These are phyloP conservation scores for Hsuehochloa calcarea DNA, from an alignment of 176 grass and related monocot species.

Conservation along the genomic window DNA sequence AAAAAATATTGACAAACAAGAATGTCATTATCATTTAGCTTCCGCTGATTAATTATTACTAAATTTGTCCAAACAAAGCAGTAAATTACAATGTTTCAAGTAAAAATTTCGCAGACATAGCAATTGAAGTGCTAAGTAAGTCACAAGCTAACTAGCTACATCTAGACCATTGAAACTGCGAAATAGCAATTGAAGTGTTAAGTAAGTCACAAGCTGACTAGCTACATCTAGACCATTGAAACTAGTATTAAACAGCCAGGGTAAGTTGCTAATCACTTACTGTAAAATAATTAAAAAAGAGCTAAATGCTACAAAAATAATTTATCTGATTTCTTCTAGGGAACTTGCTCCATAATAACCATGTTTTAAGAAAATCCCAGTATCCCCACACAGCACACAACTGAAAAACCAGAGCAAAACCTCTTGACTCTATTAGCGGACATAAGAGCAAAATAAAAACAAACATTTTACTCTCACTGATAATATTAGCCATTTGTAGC, in stretches of 20 bases:
- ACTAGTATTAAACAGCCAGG: not conserved
- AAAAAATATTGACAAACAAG: conserved; percentile 9
- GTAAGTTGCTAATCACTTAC: not conserved
- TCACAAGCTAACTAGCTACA: not conserved
- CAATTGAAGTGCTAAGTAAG: not conserved
- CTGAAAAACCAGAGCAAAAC: not conserved
- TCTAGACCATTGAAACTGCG: not conserved
- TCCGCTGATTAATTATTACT: conserved; percentile 5
- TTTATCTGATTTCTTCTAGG: not conserved
- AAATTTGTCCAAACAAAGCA: not conserved
- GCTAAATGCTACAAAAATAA: not conserved
- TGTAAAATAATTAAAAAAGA: not conserved
- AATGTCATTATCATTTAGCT: conserved; percentile 8
- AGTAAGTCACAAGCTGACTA: not conserved
- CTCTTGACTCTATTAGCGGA: not conserved
- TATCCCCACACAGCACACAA: not conserved
- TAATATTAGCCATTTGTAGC: not conserved
- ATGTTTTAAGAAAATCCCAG: not conserved
- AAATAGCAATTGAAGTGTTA: conserved; percentile 1
- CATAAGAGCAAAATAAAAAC: not conserved
- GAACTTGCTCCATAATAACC: conserved; percentile 5
- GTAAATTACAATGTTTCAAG: not conserved
- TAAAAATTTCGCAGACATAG: not conserved
- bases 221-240: not conserved
- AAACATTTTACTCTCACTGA: not conserved